Evolutionary conservation across 2,329 filamentous ascomycete species (phyloP).

Genomic region (Microcera coccophila): DNA sequence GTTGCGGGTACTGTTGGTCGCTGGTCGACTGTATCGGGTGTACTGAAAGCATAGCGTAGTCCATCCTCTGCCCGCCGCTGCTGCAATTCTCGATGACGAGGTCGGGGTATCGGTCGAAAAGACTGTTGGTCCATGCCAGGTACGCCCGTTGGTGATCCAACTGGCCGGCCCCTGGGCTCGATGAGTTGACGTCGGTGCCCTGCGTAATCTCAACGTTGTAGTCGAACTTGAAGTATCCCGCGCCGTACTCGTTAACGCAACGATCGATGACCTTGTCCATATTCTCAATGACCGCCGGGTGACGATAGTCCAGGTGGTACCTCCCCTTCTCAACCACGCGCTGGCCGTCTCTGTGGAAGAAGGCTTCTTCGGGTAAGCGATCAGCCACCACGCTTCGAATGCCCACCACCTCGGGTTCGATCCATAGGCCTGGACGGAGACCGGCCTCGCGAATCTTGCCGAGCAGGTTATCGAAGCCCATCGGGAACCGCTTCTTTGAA

Average conservation of each 20-base stretch:
- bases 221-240: slow-evolving; percentile 36
- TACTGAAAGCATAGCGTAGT: slow-evolving; percentile 32
- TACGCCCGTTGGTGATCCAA: slow-evolving; percentile 33
- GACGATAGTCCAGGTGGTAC: slow-evolving; percentile 33
- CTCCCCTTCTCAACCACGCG: slow-evolving; percentile 31
- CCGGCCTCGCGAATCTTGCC: slow-evolving; percentile 23
- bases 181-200: slow-evolving; percentile 27
- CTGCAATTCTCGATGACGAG: slow-evolving; percentile 37
- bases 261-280: slow-evolving; percentile 26
- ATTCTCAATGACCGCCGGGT: slow-evolving; percentile 19
- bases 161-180: slow-evolving; percentile 23
- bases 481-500: slow-evolving; percentile 29
- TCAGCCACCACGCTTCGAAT: slow-evolving; percentile 25
- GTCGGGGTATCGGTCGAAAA: slow-evolving; percentile 25
- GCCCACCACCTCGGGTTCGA: slow-evolving; percentile 36
- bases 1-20: slow-evolving; percentile 33
- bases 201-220: slow-evolving; percentile 35
- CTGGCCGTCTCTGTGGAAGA: slow-evolving; percentile 31
- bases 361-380: slow-evolving; percentile 28
- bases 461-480: slow-evolving; percentile 27
- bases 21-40: slow-evolving; percentile 34
- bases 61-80: slow-evolving; percentile 34
- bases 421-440: slow-evolving; percentile 31
- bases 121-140: slow-evolving; percentile 27
- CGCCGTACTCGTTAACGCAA: slow-evolving; percentile 25